A percentile compares a stretch with the other conserved stretches of the same genome.
phyloP scores from a whole-genome alignment of 2,329 filamentous ascomycete species.

The Aspergillus ustus region DNA sequence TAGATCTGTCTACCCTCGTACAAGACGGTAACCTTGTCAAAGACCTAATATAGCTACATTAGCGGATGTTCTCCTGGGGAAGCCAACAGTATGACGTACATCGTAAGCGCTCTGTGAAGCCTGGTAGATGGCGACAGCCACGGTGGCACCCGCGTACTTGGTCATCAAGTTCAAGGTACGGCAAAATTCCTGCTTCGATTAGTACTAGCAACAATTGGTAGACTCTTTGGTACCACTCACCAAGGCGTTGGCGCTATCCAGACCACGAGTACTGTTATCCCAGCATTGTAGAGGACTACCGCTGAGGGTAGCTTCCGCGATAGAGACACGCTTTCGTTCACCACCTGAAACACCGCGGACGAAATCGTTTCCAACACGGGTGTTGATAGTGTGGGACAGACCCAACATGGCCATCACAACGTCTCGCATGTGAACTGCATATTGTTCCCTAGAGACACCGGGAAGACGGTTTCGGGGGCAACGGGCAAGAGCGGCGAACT shows the following conservation, averaged over 20 bases:
- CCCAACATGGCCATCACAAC: constrained; percentile 52
- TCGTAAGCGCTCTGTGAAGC: constrained; percentile 55
- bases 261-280: constrained; percentile 57
- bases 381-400: constrained; percentile 56
- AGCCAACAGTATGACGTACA: constrained; percentile 31
- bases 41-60: constrained; percentile 53
- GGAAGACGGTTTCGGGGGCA: constrained; percentile 50
- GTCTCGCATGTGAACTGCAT: constrained; percentile 50
- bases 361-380: constrained; percentile 58
- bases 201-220: neutral
- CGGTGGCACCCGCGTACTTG: constrained; percentile 55
- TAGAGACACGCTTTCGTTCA: constrained; percentile 65
- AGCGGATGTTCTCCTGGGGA: neutral
- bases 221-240: neutral
- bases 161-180: constrained; percentile 56
- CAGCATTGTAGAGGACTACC: constrained; percentile 53
- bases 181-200: constrained; percentile 52
- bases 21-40: constrained; percentile 74
- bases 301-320: constrained; percentile 59
- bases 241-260: constrained; percentile 60
- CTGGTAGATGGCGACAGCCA: constrained; percentile 63
- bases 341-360: constrained; percentile 67
- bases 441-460: constrained; percentile 49
- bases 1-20: constrained; percentile 80
- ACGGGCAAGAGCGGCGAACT: constrained; percentile 72